Percentiles rank a stretch among this genome's conserved stretches.
phyloP scores from a whole-genome alignment of 257 asterid species.

The Ligustrum vulgare region DNA sequence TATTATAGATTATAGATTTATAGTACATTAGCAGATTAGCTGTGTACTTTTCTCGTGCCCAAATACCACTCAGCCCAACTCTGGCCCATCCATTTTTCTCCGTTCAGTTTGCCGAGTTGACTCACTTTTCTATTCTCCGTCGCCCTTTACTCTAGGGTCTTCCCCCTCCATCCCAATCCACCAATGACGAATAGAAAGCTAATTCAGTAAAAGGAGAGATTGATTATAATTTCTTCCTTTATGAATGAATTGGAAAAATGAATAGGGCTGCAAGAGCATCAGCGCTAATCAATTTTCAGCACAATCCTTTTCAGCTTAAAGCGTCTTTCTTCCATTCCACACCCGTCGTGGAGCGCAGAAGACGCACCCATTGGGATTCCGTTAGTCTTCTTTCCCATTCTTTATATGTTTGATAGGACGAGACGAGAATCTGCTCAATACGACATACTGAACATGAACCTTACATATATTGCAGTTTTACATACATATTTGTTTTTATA shows the following conservation, averaged over 20 bases:
- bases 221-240: background rate
- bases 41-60: background rate
- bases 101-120: slow-evolving; percentile 27
- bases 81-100: background rate
- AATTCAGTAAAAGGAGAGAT: background rate
- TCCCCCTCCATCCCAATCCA: slow-evolving; percentile 16
- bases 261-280: slow-evolving; percentile 47
- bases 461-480: background rate
- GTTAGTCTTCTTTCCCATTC: slow-evolving; percentile 38
- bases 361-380: slow-evolving; percentile 60
- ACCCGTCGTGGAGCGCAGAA: slow-evolving; percentile 68
- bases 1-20: too few species aligned
- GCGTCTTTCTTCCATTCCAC: slow-evolving; percentile 62
- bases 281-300: slow-evolving; percentile 45
- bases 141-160: slow-evolving; percentile 34
- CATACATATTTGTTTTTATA: background rate
- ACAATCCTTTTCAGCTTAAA: slow-evolving; percentile 48
- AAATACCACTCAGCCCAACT: background rate
- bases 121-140: slow-evolving; percentile 12
- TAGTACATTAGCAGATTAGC: too few species aligned
- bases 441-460: background rate
- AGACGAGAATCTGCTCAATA: too few species aligned
- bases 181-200: background rate
- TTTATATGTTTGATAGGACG: background rate
- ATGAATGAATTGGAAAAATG: slow-evolving; percentile 49